Conservation (phyloP, 2,329 filamentous ascomycete genomes). For the Paecilomyces sp. region DNA sequence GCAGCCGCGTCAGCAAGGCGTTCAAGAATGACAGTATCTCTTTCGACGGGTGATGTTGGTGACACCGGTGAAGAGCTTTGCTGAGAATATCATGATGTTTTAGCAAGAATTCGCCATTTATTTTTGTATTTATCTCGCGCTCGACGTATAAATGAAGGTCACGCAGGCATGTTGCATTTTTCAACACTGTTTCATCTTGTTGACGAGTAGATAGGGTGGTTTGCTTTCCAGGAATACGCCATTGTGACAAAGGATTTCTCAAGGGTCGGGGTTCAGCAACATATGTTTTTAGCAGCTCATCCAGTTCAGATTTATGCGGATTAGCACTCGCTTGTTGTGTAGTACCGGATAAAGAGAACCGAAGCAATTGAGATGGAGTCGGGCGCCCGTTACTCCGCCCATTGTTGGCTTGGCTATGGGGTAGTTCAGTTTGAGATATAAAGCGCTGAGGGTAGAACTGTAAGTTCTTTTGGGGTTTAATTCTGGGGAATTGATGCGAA, state of each 20-base stretch:
- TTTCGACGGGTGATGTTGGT: slow-evolving; percentile 15
- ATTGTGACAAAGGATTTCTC: slow-evolving; percentile 13
- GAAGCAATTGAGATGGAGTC: slow-evolving; percentile 22
- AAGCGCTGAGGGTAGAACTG: background rate
- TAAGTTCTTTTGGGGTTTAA: background rate
- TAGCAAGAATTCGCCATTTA: slow-evolving; percentile 6
- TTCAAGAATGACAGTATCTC: slow-evolving; percentile 25
- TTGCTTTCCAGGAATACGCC: slow-evolving; percentile 11
- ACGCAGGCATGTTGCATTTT: slow-evolving; percentile 4
- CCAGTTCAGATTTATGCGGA: slow-evolving; percentile 3
- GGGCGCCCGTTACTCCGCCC: slow-evolving; percentile 3
- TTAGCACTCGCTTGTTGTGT: slow-evolving; percentile 5
- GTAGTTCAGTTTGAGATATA: background rate
- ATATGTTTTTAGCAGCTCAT: slow-evolving; percentile 10
- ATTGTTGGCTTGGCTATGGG: slow-evolving; percentile 1
- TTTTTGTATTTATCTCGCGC: slow-evolving; percentile 10
- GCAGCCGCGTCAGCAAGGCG: slow-evolving; percentile 21
- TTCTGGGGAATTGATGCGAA: background rate
- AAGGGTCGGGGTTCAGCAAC: slow-evolving; percentile 17
- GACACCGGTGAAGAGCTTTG: slow-evolving; percentile 15
- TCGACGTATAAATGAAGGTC: slow-evolving; percentile 19
- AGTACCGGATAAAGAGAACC: slow-evolving; percentile 22
- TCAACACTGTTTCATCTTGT: slow-evolving; percentile 1
- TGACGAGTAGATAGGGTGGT: background rate
- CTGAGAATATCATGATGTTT: slow-evolving; percentile 7